phyloP scores from a whole-genome alignment of 176 grass and related monocot genomes.

The Oryza officinalis region DNA sequence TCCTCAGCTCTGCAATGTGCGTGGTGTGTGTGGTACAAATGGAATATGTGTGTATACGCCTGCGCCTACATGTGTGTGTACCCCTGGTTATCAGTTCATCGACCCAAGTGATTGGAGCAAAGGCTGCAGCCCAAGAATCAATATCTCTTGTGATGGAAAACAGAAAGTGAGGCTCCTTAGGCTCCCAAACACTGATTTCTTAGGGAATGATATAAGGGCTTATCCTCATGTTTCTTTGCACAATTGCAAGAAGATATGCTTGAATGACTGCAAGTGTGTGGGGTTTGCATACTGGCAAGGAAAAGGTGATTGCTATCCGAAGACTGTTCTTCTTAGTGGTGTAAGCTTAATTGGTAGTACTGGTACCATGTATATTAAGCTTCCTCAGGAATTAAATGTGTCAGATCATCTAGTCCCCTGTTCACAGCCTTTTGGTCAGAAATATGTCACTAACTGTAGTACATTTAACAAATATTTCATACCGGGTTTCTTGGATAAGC shows the following conservation, averaged over 20 bases:
- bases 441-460: constrained; percentile 14
- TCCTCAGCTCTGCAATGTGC: too few relatives aligned
- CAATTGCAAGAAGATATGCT: constrained; percentile 35
- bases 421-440: constrained; percentile 22
- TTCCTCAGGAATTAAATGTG: too few relatives aligned
- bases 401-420: neutral
- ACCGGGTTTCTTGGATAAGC: neutral
- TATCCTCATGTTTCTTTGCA: neutral
- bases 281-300: constrained; percentile 42
- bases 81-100: too few relatives aligned
- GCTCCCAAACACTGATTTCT: constrained; percentile 23
- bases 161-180: too few relatives aligned
- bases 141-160: too few relatives aligned
- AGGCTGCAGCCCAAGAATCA: too few relatives aligned
- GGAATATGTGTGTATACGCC: too few relatives aligned
- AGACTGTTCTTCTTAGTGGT: constrained; percentile 28
- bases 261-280: constrained; percentile 31
- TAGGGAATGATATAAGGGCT: neutral
- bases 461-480: neutral
- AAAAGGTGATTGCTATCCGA: constrained; percentile 37
- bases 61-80: too few relatives aligned
- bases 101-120: too few relatives aligned
- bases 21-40: too few relatives aligned
- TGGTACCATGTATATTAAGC: too few relatives aligned
- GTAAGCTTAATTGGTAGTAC: neutral